These are phyloP conservation scores for Arctium minus DNA, from an alignment of 129 eudicot genomes.

Conservation along the genomic window DNA sequence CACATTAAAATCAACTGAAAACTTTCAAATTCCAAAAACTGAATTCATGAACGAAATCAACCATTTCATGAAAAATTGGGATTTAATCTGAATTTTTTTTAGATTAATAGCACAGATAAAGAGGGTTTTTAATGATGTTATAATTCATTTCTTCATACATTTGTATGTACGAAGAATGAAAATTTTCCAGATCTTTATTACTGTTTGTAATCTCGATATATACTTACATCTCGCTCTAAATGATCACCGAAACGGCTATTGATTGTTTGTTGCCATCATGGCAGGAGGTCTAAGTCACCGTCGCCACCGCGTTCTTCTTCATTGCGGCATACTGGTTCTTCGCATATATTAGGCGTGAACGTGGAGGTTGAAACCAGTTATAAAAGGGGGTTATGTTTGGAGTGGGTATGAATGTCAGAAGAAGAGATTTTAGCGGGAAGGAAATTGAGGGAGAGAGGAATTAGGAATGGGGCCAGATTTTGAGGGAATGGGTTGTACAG, in stretches of 20 bases:
- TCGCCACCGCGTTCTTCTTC: conserved; percentile 55
- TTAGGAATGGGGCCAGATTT: too few species aligned
- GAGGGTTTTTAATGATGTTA: not conserved
- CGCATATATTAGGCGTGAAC: not conserved
- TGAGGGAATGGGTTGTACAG: too few species aligned
- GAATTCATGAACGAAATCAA: not conserved
- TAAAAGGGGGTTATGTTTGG: too few species aligned
- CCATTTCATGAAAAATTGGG: not conserved
- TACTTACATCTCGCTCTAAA: conserved; percentile 19
- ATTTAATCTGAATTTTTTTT: too few species aligned
- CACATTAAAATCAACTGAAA: not conserved
- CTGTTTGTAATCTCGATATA: not conserved
- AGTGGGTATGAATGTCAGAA: too few species aligned
- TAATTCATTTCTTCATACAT: not conserved
- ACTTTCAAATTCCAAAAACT: not conserved
- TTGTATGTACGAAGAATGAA: not conserved
- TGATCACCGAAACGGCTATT: conserved; percentile 31
- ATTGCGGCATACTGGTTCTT: conserved; percentile 60
- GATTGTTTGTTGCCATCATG: conserved; percentile 58
- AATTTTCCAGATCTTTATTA: not conserved
- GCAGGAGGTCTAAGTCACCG: conserved; percentile 71
- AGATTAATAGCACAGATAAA: not conserved
- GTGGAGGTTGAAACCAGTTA: too few species aligned
- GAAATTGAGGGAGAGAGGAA: too few species aligned
- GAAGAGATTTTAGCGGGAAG: too few species aligned